Evolutionary conservation across 2,329 filamentous ascomycete genomes (phyloP).

Genomic region (Aspergillus sp.): DNA sequence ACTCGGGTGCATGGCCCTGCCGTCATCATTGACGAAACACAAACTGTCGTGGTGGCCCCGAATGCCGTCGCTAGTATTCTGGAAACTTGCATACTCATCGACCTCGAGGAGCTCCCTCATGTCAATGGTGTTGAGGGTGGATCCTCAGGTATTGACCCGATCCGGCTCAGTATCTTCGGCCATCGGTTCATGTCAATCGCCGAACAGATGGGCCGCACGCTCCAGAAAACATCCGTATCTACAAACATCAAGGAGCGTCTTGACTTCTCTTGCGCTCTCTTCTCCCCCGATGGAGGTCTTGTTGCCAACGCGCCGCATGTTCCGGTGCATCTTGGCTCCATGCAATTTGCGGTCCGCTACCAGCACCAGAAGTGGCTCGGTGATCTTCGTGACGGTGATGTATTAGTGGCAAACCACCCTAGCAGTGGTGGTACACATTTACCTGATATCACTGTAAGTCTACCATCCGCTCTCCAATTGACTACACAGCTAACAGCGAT

Average conservation of each 20-base stretch:
- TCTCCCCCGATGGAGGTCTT: constrained; percentile 72
- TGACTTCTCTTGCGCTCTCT: constrained; percentile 81
- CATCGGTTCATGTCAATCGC: constrained; percentile 63
- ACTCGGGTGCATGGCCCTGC: constrained; percentile 64
- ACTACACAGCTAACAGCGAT: background rate
- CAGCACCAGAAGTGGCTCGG: constrained; percentile 80
- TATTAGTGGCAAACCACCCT: constrained; percentile 81
- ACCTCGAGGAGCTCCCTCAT: constrained; percentile 62
- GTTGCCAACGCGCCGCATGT: constrained; percentile 72
- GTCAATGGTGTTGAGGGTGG: constrained; percentile 18
- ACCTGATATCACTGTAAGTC: constrained; percentile 72
- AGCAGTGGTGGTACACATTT: constrained; percentile 83
- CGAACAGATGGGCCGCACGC: constrained; percentile 60
- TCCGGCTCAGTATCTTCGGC: constrained; percentile 57
- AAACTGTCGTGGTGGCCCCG: constrained; percentile 89
- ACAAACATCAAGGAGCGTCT: constrained; percentile 82
- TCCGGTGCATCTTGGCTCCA: constrained; percentile 77
- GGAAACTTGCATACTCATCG: constrained; percentile 85
- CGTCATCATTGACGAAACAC: constrained; percentile 71
- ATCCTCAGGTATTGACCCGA: constrained; percentile 48
- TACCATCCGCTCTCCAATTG: constrained; percentile 18
- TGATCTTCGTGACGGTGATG: constrained; percentile 75
- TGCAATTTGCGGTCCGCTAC: constrained; percentile 80
- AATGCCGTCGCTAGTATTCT: constrained; percentile 74
- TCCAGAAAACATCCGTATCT: constrained; percentile 59